Conservation (phyloP, 2,329 filamentous ascomycete species). For the Phaeosphaeria sp. region DNA sequence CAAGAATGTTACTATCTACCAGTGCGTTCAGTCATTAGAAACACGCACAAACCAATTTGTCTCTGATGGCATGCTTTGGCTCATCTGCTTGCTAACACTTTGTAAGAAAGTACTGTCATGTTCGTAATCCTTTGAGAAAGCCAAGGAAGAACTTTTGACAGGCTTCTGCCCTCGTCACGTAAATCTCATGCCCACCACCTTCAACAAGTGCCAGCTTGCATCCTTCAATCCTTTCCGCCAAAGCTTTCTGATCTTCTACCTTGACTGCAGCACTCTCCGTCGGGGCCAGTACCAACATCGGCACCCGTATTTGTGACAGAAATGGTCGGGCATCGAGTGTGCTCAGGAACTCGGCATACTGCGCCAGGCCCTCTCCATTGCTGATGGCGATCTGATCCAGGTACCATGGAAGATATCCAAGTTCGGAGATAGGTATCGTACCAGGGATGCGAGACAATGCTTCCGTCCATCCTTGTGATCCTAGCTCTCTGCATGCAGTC, state of each 20-base stretch:
- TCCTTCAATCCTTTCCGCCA: conserved; percentile 22
- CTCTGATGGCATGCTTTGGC: no score
- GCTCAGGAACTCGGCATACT: conserved; percentile 44
- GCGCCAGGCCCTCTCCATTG: conserved; percentile 39
- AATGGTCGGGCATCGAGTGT: conserved; percentile 40
- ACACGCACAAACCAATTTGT: no score
- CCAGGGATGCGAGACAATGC: conserved; percentile 35
- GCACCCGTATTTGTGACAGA: conserved; percentile 33
- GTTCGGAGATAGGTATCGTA: conserved; percentile 36
- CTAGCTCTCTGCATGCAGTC: conserved; percentile 36
- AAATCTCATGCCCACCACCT: conserved; percentile 46
- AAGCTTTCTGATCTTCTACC: conserved; percentile 33
- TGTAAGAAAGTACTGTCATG: background rate
- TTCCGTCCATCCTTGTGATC: conserved; percentile 42
- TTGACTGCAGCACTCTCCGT: conserved; percentile 40
- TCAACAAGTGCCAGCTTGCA: conserved; percentile 34
- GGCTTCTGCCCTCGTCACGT: conserved; percentile 34
- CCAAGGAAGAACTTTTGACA: conserved; percentile 43
- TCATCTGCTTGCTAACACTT: no score
- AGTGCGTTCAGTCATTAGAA: no score
- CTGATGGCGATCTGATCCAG: conserved; percentile 34
- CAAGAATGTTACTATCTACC: no score
- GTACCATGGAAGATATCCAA: conserved; percentile 42
- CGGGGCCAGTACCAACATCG: conserved; percentile 44
- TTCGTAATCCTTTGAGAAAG: conserved; percentile 33